Base-by-base conservation (phyloP, 164 flowering plant species). In the Liquidambar formosana region DNA sequence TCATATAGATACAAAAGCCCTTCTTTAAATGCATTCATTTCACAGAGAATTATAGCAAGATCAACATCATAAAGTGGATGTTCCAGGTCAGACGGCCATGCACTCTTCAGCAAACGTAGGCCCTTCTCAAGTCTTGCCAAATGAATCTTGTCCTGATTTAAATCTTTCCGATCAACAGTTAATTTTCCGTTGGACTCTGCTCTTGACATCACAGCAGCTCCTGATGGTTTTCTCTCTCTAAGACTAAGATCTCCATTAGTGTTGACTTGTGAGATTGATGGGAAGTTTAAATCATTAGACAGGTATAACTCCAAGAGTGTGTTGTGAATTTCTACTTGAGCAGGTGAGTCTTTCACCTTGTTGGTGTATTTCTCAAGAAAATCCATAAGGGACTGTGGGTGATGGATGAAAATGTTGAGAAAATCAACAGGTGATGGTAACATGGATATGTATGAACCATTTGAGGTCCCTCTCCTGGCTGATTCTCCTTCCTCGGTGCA, bases 391-490 rank as follows among this genome's bases (percentile, higher is more conserved):
- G 98, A 83, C 64, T 81, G 82, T 0, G 97, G 99, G 70, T 92
- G 85, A 77, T 93, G 98, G 73, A 90, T 74, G 64, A 96, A 96
- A 59, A 96, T 89, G 75, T 89, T 93, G 67, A 96, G 79, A 66
- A 96, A 96, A 83, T 96, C 99, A 75, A 92, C 96, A 66, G 99
- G 98, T 64, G 98, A 96, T 22, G 99, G 98, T 81, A 96, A 74
- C 93, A 92, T 83, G 26, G 88, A 80, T 65, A 90, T 64, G 68
- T 80, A 85, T 48, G 78, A n/a, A 6, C 81, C 79, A 73, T 76
- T 85, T 59, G 85, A 77, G 60, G 78, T 43, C 66, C 81, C 87
- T 75, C 73, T 75, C 69, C 74, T 86, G 52, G 79, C n/a, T 10
- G 76, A 73, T 64, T 85, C 91, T 67, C 74, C 85, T 75, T 95